Evolutionary conservation across 805 yeast species (phyloP).

Genomic region (Lachancea nothofagi): DNA sequence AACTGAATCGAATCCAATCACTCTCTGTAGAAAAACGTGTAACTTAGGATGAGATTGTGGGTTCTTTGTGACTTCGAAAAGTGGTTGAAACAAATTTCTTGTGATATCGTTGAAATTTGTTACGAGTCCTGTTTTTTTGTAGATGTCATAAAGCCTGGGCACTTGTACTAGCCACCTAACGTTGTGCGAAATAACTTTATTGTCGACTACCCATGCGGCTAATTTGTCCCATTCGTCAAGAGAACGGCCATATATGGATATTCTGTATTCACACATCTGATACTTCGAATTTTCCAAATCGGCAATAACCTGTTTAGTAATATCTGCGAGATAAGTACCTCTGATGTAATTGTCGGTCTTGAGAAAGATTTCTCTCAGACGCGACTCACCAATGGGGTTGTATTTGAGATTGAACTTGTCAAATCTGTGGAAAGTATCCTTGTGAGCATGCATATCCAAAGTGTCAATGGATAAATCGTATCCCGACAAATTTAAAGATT

Average conservation of each 20-base stretch:
- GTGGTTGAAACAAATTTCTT: slow-evolving; percentile 74
- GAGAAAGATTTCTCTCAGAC: slow-evolving; percentile 90
- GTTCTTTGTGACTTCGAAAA: slow-evolving; percentile 82
- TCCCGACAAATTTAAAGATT: slow-evolving; percentile 85
- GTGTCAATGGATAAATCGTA: slow-evolving; percentile 95
- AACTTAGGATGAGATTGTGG: slow-evolving; percentile 89
- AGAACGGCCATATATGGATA: slow-evolving; percentile 88
- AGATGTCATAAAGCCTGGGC: slow-evolving; percentile 88
- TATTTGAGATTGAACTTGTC: slow-evolving; percentile 96
- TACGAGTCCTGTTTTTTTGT: slow-evolving; percentile 70
- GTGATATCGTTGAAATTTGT: slow-evolving; percentile 69
- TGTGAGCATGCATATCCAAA: slow-evolving; percentile 98
- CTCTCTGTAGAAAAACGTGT: slow-evolving; percentile 82
- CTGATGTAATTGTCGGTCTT: slow-evolving; percentile 91
- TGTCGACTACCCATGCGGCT: slow-evolving; percentile 93
- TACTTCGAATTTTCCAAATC: slow-evolving; percentile 93
- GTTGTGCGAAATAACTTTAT: slow-evolving; percentile 84
- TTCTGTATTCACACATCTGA: slow-evolving; percentile 95
- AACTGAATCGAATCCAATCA: slow-evolving; percentile 95
- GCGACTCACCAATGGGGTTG: slow-evolving; percentile 97
- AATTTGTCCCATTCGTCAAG: slow-evolving; percentile 91
- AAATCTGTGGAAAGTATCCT: slow-evolving; percentile 95
- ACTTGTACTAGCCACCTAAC: slow-evolving; percentile 96
- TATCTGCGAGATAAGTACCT: slow-evolving; percentile 87
- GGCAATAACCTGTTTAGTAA: slow-evolving; percentile 87